Evolutionary conservation across 73 alveolate species (phyloP).

Genomic region (Tetrahymena elliotti): DNA sequence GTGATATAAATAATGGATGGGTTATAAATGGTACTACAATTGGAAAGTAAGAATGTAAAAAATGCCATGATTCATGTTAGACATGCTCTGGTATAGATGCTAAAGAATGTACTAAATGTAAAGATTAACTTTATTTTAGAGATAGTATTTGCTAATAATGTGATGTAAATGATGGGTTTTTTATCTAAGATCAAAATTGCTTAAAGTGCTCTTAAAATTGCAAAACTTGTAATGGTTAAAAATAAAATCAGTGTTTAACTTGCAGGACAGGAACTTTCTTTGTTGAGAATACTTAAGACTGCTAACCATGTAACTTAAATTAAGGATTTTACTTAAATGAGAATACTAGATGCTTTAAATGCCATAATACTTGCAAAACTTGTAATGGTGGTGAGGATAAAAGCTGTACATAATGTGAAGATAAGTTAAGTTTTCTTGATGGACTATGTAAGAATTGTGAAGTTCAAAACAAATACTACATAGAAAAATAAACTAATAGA

Average conservation of each 20-base stretch:
- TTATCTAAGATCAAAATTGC: background rate
- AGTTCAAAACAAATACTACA: background rate
- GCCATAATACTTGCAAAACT: background rate
- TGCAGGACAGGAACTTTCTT: background rate
- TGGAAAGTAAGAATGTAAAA: background rate
- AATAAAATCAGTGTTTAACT: background rate
- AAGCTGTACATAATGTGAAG: background rate
- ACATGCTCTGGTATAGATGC: background rate
- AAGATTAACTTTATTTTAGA: background rate
- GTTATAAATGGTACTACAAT: background rate
- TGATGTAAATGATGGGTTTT: background rate
- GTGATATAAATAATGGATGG: background rate
- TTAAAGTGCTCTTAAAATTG: background rate
- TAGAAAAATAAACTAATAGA: background rate
- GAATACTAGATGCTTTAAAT: background rate
- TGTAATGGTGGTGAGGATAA: background rate
- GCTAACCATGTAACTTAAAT: background rate
- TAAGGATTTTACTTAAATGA: background rate
- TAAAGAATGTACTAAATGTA: background rate
- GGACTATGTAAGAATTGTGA: background rate
- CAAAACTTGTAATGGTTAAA: background rate
- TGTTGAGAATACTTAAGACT: background rate
- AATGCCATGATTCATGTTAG: background rate
- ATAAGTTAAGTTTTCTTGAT: background rate
- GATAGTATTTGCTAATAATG: background rate